These are phyloP conservation scores for Pseudopediastrum boryanum DNA, from an alignment of 139 green algal genomes.

Conservation along the genomic window DNA sequence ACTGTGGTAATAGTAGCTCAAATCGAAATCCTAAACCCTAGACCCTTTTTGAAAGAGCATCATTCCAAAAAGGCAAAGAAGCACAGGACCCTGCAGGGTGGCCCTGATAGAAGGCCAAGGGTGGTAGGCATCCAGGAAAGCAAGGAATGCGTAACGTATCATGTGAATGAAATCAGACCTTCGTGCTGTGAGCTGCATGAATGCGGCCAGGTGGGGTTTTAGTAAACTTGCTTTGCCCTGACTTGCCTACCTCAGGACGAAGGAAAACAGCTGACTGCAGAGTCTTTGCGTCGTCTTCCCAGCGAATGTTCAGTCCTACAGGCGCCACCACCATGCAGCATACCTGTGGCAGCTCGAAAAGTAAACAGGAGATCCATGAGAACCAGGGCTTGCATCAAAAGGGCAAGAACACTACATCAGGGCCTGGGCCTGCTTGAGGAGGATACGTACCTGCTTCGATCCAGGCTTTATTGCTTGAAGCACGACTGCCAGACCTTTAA, in stretches of 20 bases:
- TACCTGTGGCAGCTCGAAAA: conserved; percentile 20
- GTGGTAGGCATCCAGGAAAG: too few species aligned
- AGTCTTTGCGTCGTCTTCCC: conserved; percentile 62
- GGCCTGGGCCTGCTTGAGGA: not conserved
- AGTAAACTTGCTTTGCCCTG: not conserved
- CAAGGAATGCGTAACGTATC: too few species aligned
- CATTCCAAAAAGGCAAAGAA: too few species aligned
- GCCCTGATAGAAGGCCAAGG: too few species aligned
- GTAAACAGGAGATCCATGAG: not conserved
- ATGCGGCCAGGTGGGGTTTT: not conserved
- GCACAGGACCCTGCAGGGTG: too few species aligned
- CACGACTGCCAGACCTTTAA: too few species aligned
- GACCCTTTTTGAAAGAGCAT: too few species aligned
- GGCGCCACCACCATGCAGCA: conserved; percentile 40
- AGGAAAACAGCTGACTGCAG: conserved; percentile 55
- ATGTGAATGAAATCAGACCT: too few species aligned
- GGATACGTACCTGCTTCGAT: conserved; percentile 43
- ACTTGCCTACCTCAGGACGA: conserved; percentile 38
- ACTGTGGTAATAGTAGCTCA: too few species aligned
- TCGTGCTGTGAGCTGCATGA: not conserved
- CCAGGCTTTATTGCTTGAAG: conserved; percentile 50
- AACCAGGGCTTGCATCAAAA: not conserved
- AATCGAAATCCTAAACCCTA: too few species aligned
- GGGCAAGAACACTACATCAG: not conserved
- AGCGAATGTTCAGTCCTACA: conserved; percentile 47